Conservation (phyloP, 73 alveolate genomes). For the Stentor coeruleus region DNA sequence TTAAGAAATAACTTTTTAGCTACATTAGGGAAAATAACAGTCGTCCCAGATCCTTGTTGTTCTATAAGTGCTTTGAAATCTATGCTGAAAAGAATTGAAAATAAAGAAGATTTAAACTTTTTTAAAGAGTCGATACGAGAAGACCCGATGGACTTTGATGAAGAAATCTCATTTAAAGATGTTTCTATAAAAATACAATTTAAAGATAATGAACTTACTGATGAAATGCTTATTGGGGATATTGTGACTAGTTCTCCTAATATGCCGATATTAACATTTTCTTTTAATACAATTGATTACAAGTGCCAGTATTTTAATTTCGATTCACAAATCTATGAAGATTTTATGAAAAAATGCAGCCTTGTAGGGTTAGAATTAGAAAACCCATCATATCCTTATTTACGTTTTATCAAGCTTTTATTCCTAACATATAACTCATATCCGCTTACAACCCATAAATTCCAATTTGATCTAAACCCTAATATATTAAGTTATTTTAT, state of each 20-base stretch:
- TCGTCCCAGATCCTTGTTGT: neutral
- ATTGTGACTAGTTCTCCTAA: neutral
- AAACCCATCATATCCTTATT: neutral
- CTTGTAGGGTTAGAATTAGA: neutral
- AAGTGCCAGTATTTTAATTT: no score
- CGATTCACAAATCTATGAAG: neutral
- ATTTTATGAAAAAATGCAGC: neutral
- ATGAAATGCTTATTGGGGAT: neutral
- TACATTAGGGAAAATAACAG: neutral
- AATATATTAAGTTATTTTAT: no score
- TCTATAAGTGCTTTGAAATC: neutral
- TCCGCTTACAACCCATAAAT: neutral
- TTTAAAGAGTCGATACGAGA: neutral
- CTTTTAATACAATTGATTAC: no score
- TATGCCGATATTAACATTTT: neutral
- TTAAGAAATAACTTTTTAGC: neutral
- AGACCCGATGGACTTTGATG: neutral
- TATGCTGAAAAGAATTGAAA: neutral
- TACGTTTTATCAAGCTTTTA: neutral
- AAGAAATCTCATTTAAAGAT: neutral
- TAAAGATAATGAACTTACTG: neutral
- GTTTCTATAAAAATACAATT: neutral
- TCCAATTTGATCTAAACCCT: neutral
- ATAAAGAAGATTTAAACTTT: neutral
- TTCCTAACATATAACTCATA: neutral